Evolutionary conservation across 2,329 filamentous ascomycete species (phyloP), one percentile per base, ranked within the genome.

Genomic region (Beauveria sp.): DNA sequence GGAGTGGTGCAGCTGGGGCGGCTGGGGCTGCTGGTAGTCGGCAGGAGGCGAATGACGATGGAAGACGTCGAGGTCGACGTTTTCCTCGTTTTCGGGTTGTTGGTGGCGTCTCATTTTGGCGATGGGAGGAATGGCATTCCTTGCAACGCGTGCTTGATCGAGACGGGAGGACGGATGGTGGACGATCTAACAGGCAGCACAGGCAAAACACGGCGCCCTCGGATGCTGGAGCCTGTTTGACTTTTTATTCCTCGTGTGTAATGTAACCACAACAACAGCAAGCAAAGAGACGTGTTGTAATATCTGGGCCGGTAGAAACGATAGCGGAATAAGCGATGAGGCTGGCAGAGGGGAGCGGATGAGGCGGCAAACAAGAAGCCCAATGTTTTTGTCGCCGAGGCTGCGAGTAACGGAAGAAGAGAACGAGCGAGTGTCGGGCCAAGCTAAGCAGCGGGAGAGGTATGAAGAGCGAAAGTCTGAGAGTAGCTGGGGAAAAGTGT

Each of bases 1-100:
- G 18, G 68, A 66, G 49, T 69, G 66, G 43, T 70, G 69, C 46
- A 69, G 66, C 16, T 67, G 67, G 22, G 72, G 70, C 18, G 51
- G 52, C 28, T 52, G 51, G 5, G 51, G 60, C 10, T 51, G 53
- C 24, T 47, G 47, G 14, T 38, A 52, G 38, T 57, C 47, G 34
- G 54, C 34, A 47, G 58, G 58, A 51, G 61, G 55, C 24, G 57
- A 60, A 9, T 60, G 62, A 42, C 20, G 57, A 52, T 60, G 62
- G 52, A 63, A 63, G 47, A 63, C 62, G 30, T 63, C 57, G 50
- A 63, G 58, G 52, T 63, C 62, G 46, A 63, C 62, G 22, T 63
- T 47, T 54, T 63, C 62, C 62, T 60, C 58, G 26, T 43, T 26
- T 51, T 59, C 58, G 43, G 28, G 10, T 30, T 63, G 49, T 38